Base-by-base conservation (phyloP, 2,329 filamentous ascomycete genomes). In the Ophiostoma novo-ulmi region DNA sequence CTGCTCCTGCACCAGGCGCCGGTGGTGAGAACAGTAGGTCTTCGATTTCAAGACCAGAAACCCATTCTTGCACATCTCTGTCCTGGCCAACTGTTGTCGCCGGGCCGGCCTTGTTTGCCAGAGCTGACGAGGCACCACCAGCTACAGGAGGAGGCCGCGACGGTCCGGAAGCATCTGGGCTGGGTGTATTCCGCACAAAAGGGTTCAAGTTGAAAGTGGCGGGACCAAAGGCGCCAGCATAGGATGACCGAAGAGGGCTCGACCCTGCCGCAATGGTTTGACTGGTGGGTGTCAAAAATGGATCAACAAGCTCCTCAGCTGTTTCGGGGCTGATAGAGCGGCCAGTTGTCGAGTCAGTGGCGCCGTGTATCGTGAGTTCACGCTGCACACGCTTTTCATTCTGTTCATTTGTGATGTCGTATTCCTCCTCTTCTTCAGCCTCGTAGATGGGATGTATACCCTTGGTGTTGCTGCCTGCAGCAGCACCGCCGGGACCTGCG, bases 371-470 rank as follows among this genome's bases (percentile, higher is more conserved):
- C 17, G 61, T 65, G 17, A 36, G 36, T 26, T 7, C 10, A 20
- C 35, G 63, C 36, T 65, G 35, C 1, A 13, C 20, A 39, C 35
- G 10, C 7, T n/a, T 65, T 8, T 20, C 70, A 17, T 74, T 73
- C 17, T 11, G 39, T n/a, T 11, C 70, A 13, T 74, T 73, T 8
- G 72, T 71, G 70, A 78, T 72, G 61, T 74, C 58, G 26, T 78
- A 75, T 1, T 78, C 77, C 7, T 82, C 83, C 41, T 87, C 85
- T 73, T 88, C 85, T 55, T 86, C 85, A 10, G 84, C 85, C 73
- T 88, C 86, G 73, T 85, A 82, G 72, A 88, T 88, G 0, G 86
- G 86, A 73, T 87, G 84, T 73, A 88, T 88, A 2, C 78, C 79
- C 4, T 81, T 82, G 0, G 81, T 76, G 70, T 73, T 70, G 70